Evolutionary conservation across 1,284 basidiomycete species (phyloP).

Genomic region (Singerocomus rubriflavus): DNA sequence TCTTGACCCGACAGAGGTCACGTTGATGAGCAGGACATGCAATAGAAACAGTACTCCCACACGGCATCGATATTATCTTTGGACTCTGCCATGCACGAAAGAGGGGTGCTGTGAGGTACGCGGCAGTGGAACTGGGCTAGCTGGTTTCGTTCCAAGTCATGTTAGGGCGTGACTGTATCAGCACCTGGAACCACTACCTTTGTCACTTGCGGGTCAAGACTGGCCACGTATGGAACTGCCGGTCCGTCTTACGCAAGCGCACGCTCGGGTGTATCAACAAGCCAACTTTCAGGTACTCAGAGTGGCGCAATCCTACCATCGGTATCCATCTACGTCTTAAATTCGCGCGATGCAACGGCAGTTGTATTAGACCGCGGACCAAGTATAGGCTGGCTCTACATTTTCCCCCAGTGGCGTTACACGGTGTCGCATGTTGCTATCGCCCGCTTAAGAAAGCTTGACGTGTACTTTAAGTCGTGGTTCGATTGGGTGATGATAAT

Average conservation of each 20-base stretch:
- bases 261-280: background rate
- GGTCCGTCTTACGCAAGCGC: background rate
- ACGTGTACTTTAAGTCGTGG: background rate
- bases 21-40: background rate
- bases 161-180: background rate
- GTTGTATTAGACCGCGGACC: background rate
- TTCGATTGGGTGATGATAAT: background rate
- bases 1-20: background rate
- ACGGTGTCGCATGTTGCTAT: background rate
- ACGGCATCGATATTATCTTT: background rate
- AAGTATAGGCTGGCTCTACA: background rate
- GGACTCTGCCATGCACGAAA: background rate
- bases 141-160: background rate
- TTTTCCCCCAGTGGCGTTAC: background rate
- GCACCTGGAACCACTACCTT: background rate
- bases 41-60: constrained; percentile 1
- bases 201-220: background rate
- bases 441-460: background rate
- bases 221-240: background rate
- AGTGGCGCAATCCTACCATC: background rate
- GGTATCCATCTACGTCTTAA: background rate
- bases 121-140: background rate
- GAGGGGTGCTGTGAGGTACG: background rate
- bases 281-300: background rate
- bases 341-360: constrained; percentile 1